Evolutionary conservation across 2,329 filamentous ascomycete species (phyloP).

Genomic region (Colletotrichum tropicale): DNA sequence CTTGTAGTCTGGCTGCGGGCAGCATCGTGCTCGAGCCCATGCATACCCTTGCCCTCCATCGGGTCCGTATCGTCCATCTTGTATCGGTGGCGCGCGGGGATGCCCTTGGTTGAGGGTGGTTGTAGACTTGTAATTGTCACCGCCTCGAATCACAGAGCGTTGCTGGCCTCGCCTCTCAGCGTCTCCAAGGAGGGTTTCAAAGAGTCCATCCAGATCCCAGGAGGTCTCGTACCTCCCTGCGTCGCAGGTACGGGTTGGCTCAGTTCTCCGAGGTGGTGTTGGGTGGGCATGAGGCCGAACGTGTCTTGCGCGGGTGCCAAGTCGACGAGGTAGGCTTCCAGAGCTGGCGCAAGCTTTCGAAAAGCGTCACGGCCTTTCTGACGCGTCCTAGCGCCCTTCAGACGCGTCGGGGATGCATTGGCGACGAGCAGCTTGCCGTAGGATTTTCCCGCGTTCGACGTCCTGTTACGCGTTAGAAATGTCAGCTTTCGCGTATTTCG

Average conservation of each 20-base stretch:
- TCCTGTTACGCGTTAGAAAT: not conserved
- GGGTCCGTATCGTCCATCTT: not conserved
- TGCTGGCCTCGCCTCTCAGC: not conserved
- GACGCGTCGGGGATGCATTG: not conserved
- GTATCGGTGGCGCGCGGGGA: not conserved
- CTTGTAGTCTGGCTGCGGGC: not conserved
- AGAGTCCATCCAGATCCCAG: not conserved
- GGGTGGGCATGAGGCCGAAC: not conserved
- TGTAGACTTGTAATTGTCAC: not conserved
- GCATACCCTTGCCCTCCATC: not conserved
- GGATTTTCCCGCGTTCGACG: not conserved
- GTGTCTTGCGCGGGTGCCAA: not conserved
- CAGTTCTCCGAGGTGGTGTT: not conserved
- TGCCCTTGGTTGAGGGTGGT: not conserved
- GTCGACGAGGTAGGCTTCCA: too few species aligned
- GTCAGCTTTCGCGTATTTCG: not conserved
- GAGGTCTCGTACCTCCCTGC: not conserved
- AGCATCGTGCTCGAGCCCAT: not conserved
- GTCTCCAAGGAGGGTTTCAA: too few species aligned
- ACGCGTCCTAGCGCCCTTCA: not conserved
- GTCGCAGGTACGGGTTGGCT: not conserved
- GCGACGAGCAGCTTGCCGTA: not conserved
- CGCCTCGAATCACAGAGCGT: not conserved
- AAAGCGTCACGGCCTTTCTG: too few species aligned
- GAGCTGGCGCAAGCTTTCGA: too few species aligned